Base-by-base conservation (phyloP, 306 rosid species). In the Lotus japonicus region DNA sequence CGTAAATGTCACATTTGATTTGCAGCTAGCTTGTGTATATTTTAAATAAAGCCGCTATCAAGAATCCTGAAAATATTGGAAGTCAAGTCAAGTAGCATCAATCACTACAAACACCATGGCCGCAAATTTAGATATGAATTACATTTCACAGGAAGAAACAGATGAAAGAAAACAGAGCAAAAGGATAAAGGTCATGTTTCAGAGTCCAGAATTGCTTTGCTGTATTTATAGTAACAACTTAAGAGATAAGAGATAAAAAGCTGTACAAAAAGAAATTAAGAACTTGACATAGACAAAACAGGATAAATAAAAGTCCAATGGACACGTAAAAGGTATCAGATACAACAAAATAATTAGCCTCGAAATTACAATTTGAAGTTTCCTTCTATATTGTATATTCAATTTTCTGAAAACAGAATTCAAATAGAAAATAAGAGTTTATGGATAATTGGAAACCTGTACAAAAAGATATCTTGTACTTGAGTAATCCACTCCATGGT, bases 401-500 rank as follows among this genome's bases (percentile, higher is more conserved):
- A 55, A 54, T 44, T 78, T 78, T 18, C 17, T 17, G 31, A 11
- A 16, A 36, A 16, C 66, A 3, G 2, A 23, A 46, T 13, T 66
- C 65, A 28, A 18, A 49, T 55, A 28, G 45, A 59, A 43, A 26
- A 18, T 10, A 70, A 41, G 14, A 13, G 50, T 11, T 45, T 42
- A 42, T 14, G 14, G 5, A 28, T 31, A 58, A 43, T 41, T 42
- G 48, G 5, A 28, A 18, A 58, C 52, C 55, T 42, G 48, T 33
- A 31, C 28, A 23, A 51, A 76, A 62, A 33, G 56, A 43, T 57
- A 11, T 50, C 38, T 11, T 16, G 11, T 55, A 50, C 36, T 14
- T 5, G 15, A 33, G 55, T 28, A 72, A 21, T 50, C 35, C 54
- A 33, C 17, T 72, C 71, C 78, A 66, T 33, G 64, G 50, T 71